Evolutionary conservation across 2,329 filamentous ascomycete species (phyloP), one percentile per base, ranked within the genome.

Genomic region (Periconia digitata): DNA sequence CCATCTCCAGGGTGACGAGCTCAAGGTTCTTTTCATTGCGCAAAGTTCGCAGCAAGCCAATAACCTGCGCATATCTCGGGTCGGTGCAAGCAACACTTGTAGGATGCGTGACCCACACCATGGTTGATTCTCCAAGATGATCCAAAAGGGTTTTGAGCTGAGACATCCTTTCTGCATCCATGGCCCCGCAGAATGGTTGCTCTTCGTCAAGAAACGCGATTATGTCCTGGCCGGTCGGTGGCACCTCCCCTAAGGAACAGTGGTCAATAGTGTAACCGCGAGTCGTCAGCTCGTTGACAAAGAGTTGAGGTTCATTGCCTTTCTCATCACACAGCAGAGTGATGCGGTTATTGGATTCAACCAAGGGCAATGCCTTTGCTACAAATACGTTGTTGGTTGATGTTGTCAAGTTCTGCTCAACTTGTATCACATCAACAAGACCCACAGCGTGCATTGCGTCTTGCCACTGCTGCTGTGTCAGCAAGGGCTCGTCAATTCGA

Each of bases 71-170:
- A 42, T 55, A 70, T 5, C 60, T 37, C 1, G 70, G 68, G 17
- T 72, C 63, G 2, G 16, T 24, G 44, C 60, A 66, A 7, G 41
- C 16, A 1, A 64, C 41, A 24, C 68, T 58, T 2, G 50, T 57
- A 1, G 52, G 46, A 0, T 27, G 32, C 0, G 64, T 71, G 1
- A 69, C 39, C 70, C 70, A 72, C 3, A 73, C 45, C 8, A 69
- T 32, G 1, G 56, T 53, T 6, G 41, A 17, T 18, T 47, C 45
- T 3, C 24, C 36, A 8, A 58, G 6, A 7, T 38, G 3, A 7
- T 34, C 24, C 6, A 44, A 4, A 1, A 43, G 22, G 23, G 37
- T n/a, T 41, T 60, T 29, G 43, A 64, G 57, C 8, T 22, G 8
- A 12, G 37, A n/a, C 22, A 56, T 55, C 35, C 43, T 18, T 12